A percentile compares a stretch with the other conserved stretches of the same genome.
phyloP scores from a whole-genome alignment of 169 alveolate genomes.

The Eimeria falciformis region DNA sequence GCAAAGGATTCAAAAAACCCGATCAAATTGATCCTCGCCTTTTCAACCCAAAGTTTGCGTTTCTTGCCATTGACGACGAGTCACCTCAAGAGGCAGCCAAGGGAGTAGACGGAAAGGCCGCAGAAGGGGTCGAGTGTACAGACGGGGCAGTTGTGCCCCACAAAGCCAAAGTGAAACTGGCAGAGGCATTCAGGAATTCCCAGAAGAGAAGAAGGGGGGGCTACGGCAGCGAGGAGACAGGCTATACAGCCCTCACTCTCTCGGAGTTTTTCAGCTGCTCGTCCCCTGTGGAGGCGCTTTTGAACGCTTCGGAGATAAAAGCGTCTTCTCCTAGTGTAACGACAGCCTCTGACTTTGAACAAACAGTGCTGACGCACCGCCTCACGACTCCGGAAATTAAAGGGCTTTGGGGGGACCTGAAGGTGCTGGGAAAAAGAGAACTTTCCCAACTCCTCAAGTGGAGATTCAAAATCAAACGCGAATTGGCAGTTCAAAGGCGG shows the following conservation, averaged over 20 bases:
- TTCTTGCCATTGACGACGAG: constrained; percentile 87
- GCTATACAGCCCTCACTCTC: not conserved
- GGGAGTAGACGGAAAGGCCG: constrained; percentile 55
- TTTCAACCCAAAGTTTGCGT: constrained; percentile 96
- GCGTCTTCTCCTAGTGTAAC: not conserved
- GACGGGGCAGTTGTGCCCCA: constrained; percentile 51
- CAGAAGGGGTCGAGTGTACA: constrained; percentile 72
- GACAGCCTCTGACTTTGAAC: not conserved
- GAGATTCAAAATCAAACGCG: constrained; percentile 82
- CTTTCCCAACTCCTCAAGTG: constrained; percentile 89
- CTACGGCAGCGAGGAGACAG: not conserved
- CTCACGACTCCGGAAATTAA: constrained; percentile 88
- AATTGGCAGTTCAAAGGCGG: constrained; percentile 76
- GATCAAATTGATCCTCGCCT: constrained; percentile 95
- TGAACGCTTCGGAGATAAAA: not conserved
- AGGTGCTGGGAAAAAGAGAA: constrained; percentile 93
- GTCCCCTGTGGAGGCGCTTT: not conserved
- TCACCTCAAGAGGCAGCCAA: constrained; percentile 77
- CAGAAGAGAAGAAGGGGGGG: not conserved
- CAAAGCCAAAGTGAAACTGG: constrained; percentile 57
- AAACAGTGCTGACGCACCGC: constrained; percentile 36
- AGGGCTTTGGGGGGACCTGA: constrained; percentile 82
- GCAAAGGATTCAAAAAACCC: constrained; percentile 96
- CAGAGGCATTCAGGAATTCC: not conserved
- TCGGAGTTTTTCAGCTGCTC: not conserved